Conservation (phyloP, 148 eudicot species). For the Chenopodium formosanum region DNA sequence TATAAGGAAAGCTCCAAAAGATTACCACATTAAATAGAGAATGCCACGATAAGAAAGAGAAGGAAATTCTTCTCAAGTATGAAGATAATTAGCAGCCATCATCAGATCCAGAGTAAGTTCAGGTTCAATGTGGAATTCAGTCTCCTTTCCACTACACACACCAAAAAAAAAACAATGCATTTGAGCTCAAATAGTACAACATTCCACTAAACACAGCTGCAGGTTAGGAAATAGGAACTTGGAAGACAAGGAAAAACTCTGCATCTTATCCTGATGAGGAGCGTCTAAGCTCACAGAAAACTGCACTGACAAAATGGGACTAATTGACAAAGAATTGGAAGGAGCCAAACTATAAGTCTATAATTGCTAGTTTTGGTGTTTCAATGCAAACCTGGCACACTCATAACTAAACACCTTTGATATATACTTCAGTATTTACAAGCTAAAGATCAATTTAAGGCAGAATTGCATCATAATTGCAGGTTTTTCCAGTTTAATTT, state of each 20-base stretch:
- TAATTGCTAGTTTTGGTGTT: background rate
- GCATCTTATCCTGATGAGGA: background rate
- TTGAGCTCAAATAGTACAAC: background rate
- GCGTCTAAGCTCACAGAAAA: background rate
- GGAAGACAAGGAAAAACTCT: background rate
- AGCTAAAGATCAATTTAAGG: background rate
- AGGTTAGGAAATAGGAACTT: background rate
- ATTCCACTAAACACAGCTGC: background rate
- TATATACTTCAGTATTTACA: too few species aligned
- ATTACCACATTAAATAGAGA: constrained; percentile 5
- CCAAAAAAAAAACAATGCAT: background rate
- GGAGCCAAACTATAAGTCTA: background rate
- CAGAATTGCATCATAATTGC: background rate
- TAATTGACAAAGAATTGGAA: background rate
- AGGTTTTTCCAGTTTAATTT: background rate
- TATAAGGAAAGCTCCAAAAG: background rate
- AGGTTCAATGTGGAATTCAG: constrained; percentile 97
- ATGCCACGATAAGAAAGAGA: constrained; percentile 21
- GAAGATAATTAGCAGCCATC: constrained; percentile 99
- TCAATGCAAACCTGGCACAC: background rate
- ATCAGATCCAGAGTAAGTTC: constrained; percentile 94
- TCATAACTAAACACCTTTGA: background rate
- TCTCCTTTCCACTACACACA: constrained; percentile 79
- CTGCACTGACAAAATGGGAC: background rate
- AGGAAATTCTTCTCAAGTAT: constrained; percentile 50